Percentiles rank a stretch among this genome's conserved stretches.
phyloP scores from a whole-genome alignment of 257 asterid genomes.

The Paraleonurus japonicus region DNA sequence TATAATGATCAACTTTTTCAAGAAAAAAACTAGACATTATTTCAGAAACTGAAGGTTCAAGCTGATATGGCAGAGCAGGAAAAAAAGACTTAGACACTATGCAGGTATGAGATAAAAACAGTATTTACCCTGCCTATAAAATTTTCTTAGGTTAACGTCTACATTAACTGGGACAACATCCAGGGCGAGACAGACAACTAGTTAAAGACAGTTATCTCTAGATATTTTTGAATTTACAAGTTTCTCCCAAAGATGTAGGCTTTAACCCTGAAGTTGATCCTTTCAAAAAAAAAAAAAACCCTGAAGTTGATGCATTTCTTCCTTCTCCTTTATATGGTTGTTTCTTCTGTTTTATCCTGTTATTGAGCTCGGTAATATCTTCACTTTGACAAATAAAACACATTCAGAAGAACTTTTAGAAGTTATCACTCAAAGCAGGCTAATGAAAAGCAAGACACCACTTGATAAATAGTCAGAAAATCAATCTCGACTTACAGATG shows the following conservation, averaged over 20 bases:
- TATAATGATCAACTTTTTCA: neutral
- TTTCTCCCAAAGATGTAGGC: neutral
- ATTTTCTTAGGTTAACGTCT: neutral
- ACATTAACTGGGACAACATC: neutral
- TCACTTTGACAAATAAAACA: neutral
- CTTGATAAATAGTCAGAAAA: neutral
- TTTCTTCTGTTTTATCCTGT: neutral
- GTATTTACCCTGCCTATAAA: neutral
- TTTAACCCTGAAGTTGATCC: neutral
- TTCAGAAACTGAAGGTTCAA: neutral
- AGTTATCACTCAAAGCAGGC: neutral
- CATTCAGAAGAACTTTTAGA: neutral
- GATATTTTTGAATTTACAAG: neutral
- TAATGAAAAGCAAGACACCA: neutral
- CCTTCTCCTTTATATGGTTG: neutral
- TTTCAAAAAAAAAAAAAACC: no score
- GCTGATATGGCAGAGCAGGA: neutral
- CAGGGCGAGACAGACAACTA: neutral
- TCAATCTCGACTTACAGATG: slow-evolving; percentile 40
- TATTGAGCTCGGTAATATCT: neutral
- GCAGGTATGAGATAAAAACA: neutral
- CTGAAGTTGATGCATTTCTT: neutral
- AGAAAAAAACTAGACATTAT: neutral
- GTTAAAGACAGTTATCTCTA: neutral
- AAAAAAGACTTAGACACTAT: neutral